A percentile compares a stretch with the other conserved stretches of the same genome.
phyloP scores from a whole-genome alignment of 225 moss, liverwort and hornwort genomes.

The Sphagnum tenellum region DNA sequence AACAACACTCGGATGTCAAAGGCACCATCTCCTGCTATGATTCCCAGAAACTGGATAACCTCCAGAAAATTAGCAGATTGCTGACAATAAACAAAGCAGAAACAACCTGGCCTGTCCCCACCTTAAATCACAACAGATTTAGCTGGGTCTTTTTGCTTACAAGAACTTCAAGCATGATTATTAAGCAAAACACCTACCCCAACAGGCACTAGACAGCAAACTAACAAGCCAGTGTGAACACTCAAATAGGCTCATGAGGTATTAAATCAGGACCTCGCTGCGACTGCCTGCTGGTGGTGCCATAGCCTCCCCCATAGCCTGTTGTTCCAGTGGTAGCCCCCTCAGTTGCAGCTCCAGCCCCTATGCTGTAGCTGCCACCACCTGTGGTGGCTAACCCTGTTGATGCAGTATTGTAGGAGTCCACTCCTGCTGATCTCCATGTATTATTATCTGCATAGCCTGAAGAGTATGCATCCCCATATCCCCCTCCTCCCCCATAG shows the following conservation, averaged over 20 bases:
- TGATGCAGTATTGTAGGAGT: conserved; percentile 31
- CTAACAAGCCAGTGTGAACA: conserved; percentile 92
- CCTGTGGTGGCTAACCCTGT: conserved; percentile 27
- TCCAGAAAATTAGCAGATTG: no score
- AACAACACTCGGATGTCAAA: no score
- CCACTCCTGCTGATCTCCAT: conserved; percentile 35
- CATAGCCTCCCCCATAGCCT: conserved; percentile 95
- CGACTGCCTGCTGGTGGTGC: conserved; percentile 93
- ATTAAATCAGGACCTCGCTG: conserved; percentile 97
- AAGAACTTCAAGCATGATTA: conserved; percentile 41
- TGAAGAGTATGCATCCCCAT: conserved; percentile 19
- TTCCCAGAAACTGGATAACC: no score
- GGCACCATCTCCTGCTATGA: no score
- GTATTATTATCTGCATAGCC: conserved; percentile 37
- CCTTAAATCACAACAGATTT: no score
- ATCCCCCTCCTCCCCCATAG: conserved; percentile 1
- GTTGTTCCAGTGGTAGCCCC: conserved; percentile 27
- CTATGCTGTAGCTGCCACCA: conserved; percentile 26
- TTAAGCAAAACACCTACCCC: conserved; percentile 23
- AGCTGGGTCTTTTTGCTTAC: background rate
- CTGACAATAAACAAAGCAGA: no score
- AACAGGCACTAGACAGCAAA: conserved; percentile 33
- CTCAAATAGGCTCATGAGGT: conserved; percentile 99
- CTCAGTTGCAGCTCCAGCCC: conserved; percentile 13
- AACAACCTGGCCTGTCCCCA: no score